Evolutionary conservation across 306 rosid genomes (phyloP).

Genomic region (Cicer pinnatifidum): DNA sequence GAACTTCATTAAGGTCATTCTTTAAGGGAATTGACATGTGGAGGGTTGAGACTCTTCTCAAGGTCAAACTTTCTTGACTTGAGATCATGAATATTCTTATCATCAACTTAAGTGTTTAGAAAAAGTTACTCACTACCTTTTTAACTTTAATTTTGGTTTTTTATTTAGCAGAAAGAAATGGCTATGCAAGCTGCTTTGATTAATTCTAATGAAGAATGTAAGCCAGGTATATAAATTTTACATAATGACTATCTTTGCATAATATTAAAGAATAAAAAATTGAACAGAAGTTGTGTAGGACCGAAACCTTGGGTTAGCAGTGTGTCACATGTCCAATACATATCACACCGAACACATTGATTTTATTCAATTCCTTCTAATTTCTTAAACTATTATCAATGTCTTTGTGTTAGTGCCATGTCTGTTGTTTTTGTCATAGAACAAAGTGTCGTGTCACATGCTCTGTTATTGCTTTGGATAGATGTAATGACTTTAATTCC

Average conservation of each 20-base stretch:
- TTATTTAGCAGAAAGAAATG: constrained; percentile 61
- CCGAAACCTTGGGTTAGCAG: too few relatives aligned
- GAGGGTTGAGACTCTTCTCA: constrained; percentile 70
- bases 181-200: constrained; percentile 45
- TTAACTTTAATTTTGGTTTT: constrained; percentile 4
- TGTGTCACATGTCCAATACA: too few relatives aligned
- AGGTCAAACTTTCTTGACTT: constrained; percentile 48
- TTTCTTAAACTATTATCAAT: too few relatives aligned
- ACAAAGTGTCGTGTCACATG: not conserved
- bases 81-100: not conserved
- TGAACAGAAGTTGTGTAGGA: too few relatives aligned
- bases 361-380: too few relatives aligned
- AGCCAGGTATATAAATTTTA: constrained; percentile 28
- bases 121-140: constrained; percentile 1
- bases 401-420: too few relatives aligned
- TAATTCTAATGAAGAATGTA: constrained; percentile 62
- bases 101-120: not conserved
- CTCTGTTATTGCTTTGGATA: constrained; percentile 5
- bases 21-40: constrained; percentile 75
- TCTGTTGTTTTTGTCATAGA: too few relatives aligned
- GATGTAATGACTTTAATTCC: not conserved
- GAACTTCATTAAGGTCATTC: constrained; percentile 87
- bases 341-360: too few relatives aligned
- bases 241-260: not conserved
- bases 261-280: not conserved